Percentiles rank a stretch among this genome's conserved stretches.
Conservation (phyloP, 805 yeast species). For the Diddensiella transvaalensis region DNA sequence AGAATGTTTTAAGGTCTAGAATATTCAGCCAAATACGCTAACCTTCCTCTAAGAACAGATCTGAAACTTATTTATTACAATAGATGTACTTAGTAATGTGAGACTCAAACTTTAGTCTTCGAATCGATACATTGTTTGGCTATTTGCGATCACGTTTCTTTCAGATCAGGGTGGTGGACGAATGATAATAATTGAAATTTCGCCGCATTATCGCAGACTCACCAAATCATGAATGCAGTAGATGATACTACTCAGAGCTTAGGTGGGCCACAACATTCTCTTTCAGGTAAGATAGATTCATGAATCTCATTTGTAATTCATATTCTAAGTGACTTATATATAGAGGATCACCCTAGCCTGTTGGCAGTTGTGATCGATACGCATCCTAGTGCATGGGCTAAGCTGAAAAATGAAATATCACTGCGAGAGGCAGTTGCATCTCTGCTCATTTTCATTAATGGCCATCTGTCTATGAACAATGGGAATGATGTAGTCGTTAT, state of each 20-base stretch:
- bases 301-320: too few relatives aligned
- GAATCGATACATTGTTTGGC: too few relatives aligned
- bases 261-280: constrained; percentile 10
- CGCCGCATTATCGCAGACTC: too few relatives aligned
- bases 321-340: constrained; percentile 10
- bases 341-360: constrained; percentile 72
- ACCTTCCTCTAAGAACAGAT: too few relatives aligned
- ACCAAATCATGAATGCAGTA: constrained; percentile 33
- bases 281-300: not conserved
- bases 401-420: constrained; percentile 36
- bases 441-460: constrained; percentile 72
- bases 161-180: too few relatives aligned
- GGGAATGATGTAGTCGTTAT: constrained; percentile 80
- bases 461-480: constrained; percentile 81
- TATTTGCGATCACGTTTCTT: too few relatives aligned
- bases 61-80: too few relatives aligned
- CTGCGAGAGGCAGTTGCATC: constrained; percentile 61
- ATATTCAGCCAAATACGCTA: too few relatives aligned
- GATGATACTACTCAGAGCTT: constrained; percentile 33
- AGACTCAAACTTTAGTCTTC: too few relatives aligned
- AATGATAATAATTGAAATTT: too few relatives aligned
- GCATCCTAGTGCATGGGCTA: constrained; percentile 67
- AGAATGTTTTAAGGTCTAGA: too few relatives aligned
- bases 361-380: constrained; percentile 75
- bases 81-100: too few relatives aligned